Base-by-base conservation (phyloP, 345 rosid genomes). In the Arabis hirsuta region DNA sequence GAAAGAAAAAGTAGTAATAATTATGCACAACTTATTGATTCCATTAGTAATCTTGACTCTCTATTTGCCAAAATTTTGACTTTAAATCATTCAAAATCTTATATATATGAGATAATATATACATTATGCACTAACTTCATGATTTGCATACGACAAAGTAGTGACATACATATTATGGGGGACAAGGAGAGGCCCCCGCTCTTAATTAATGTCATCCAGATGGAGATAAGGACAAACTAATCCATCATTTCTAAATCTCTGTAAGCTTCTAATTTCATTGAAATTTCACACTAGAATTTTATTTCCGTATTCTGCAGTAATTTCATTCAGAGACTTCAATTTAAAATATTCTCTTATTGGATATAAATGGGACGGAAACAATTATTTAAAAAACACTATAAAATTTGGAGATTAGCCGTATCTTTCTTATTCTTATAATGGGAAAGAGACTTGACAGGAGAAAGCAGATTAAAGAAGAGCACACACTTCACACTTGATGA, bases 201-300 rank as follows among this genome's bases (percentile, higher is more conserved):
- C 73, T 68, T 75, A 75, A 62, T 68, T 75, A 75, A 62, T 75
- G 74, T 61, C 79, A 62, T 75, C 79, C 45, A 69, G 64, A 61
- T 60, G 69, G 62, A 74, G 31, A 67, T 75, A 54, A 45, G 38
- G 45, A 62, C 52, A 65, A 56, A 65, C 22, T 55, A 60, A 51
- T 50, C 46, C 55, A 73, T 50, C 55, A 67, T 67, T 50, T 32
- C 6, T 11, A 53, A 52, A 52, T 27, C 32, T 70, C 6, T 47
- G 31, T 9, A 43, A 19, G 22, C 26, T 70, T 50, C 14, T 48
- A 14, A 26, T 26, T 48, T 58, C 11, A 11, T 50, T 38, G 24
- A 10, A 69, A 34, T 54, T 16, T 54, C 52, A 54, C 9, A 39
- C 16, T 10, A 27, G 10, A 9, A 24, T 7, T 52, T 24, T 9